Evolutionary conservation across 2,329 filamentous ascomycete species (phyloP), one percentile per base, ranked within the genome.

Genomic region (Dryadomyces quercus-mongolicae): DNA sequence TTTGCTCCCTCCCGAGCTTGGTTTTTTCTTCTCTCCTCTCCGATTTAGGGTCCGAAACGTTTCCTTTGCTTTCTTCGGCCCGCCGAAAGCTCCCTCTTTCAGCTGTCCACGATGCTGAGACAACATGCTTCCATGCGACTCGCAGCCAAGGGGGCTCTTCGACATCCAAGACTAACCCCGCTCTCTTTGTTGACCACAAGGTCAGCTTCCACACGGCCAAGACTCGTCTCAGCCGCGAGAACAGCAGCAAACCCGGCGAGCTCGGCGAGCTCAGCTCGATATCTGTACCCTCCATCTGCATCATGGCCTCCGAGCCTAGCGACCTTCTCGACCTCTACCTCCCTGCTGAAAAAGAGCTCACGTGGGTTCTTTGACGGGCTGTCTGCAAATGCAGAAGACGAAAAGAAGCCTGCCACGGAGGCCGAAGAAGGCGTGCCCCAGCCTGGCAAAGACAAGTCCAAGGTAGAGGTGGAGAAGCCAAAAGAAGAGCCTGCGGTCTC

Each of bases 401-500:
- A 60, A 54, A 48, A 49, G 5, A 58, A 60, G 51, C 57, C 53
- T 9, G 56, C 60, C 22, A 44, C 52, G 8, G 55, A 59, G 15
- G 49, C 51, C n/a, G 42, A 38, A 13, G 43, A 54, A 10, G 31
- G n/a, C 15, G 25, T 36, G 16, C 9, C 52, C 31, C 51, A 54
- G 38, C 13, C 45, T 8, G 54, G 49, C 31, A 40, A 51, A 21
- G 56, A 54, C 34, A 53, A 55, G 18, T 2, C 36, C 31, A 57
- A 56, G 38, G 10, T 5, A 5, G 52, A 53, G 45, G 21, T 38
- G 3, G 53, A 58, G 25, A 49, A 56, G 40, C 34, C 49, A 13
- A 56, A 58, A 38, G 49, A 54, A n/a, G 57, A 55, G 13, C 1
- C 45, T 5, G 55, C 42, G 40, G 10, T n/a, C 5, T 67, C 70